Evolutionary conservation across 768 basidiomycete species (phyloP).

Genomic region (Boletus rubescentipes): DNA sequence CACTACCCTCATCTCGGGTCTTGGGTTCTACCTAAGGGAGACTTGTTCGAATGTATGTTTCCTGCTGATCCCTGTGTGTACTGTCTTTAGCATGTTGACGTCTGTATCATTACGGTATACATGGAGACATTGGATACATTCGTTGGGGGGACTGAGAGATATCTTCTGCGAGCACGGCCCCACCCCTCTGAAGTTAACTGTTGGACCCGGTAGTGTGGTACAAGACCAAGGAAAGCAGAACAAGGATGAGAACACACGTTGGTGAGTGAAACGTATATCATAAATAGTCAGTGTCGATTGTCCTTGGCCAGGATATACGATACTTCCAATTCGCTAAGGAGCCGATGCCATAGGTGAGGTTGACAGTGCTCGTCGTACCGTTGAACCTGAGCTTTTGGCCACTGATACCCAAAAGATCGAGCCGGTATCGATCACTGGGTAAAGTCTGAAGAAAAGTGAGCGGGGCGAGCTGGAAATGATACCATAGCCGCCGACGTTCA

Average conservation of each 20-base stretch:
- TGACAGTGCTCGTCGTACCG: slow-evolving; percentile 29
- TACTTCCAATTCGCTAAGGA: slow-evolving; percentile 16
- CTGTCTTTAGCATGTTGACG: background rate
- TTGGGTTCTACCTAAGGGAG: no score
- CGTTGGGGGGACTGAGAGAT: no score
- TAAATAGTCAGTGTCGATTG: background rate
- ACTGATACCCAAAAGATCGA: slow-evolving; percentile 28
- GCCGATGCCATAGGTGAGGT: slow-evolving; percentile 41
- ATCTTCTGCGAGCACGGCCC: no score
- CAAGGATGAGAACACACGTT: background rate
- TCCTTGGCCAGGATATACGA: background rate
- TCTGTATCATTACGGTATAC: background rate
- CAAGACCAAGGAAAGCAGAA: background rate
- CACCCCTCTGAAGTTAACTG: background rate
- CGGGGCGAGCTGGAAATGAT: background rate
- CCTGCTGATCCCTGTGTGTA: background rate
- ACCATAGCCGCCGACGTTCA: slow-evolving; percentile 31
- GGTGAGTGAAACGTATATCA: background rate
- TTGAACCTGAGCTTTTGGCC: slow-evolving; percentile 26
- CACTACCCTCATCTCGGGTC: no score
- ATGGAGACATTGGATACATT: background rate
- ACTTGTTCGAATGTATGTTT: no score
- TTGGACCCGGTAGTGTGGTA: background rate
- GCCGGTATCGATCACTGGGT: slow-evolving; percentile 30
- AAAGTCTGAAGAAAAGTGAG: slow-evolving; percentile 21